These are phyloP conservation scores for Fusarium pseudograminearum DNA, from an alignment of 2,329 filamentous ascomycete species.

Conservation along the genomic window DNA sequence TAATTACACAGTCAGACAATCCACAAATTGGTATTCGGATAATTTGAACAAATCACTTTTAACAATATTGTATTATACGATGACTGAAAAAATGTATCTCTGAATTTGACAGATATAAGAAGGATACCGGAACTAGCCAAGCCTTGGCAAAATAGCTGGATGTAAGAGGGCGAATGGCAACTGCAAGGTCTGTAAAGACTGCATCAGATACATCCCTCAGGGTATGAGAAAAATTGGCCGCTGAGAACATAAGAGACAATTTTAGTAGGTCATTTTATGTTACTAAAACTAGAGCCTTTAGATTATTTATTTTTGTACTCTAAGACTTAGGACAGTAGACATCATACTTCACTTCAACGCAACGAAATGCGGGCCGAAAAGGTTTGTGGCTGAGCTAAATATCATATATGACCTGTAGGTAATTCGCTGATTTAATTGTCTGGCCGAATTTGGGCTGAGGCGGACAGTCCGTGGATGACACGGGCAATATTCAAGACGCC, in stretches of 20 bases:
- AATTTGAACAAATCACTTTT: neutral
- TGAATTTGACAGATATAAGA: neutral
- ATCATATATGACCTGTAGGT: neutral
- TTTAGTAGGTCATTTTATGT: too few species aligned
- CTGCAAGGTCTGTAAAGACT: neutral
- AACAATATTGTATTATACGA: neutral
- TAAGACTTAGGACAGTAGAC: too few species aligned
- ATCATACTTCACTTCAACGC: neutral
- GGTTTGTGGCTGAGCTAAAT: neutral
- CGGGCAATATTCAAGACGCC: slow-evolving; percentile 32
- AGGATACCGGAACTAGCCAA: neutral
- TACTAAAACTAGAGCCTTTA: too few species aligned
- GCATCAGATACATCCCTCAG: neutral
- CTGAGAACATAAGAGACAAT: too few species aligned
- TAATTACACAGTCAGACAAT: neutral
- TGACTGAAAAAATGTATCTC: neutral
- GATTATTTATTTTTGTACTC: too few species aligned
- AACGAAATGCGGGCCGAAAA: neutral
- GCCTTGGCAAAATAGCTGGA: neutral
- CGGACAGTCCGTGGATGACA: neutral
- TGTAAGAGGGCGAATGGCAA: neutral
- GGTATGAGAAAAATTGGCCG: too few species aligned
- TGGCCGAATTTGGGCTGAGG: neutral
- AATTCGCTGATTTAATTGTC: neutral
- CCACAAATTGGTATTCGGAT: neutral